Conservation (phyloP, 2,329 filamentous ascomycete genomes). For the Shiraia sp. region DNA sequence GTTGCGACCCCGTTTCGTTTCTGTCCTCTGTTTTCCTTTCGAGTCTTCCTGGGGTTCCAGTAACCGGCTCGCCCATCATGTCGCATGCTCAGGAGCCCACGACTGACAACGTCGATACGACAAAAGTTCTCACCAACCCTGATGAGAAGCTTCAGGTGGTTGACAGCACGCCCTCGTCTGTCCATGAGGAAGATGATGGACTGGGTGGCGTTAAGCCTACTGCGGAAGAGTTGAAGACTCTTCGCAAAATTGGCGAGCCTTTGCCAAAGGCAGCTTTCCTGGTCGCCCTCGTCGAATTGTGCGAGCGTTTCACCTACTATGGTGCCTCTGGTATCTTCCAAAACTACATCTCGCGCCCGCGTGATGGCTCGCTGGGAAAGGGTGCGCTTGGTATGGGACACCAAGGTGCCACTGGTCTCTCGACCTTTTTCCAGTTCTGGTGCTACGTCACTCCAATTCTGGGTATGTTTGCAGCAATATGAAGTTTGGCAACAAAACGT, state of each 20-base stretch:
- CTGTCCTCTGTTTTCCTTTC: constrained; percentile 6
- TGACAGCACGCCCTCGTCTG: constrained; percentile 20
- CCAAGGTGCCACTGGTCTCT: constrained; percentile 50
- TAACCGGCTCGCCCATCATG: constrained; percentile 11
- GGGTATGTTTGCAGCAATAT: background rate
- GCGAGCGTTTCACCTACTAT: constrained; percentile 56
- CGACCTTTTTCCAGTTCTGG: constrained; percentile 52
- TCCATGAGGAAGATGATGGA: constrained; percentile 30
- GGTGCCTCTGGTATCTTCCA: constrained; percentile 54
- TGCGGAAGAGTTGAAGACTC: constrained; percentile 47
- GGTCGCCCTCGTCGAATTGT: constrained; percentile 55
- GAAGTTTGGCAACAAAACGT: background rate
- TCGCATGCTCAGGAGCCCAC: background rate
- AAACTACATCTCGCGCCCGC: constrained; percentile 53
- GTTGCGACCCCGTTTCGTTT: constrained; percentile 9
- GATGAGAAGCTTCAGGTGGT: constrained; percentile 10
- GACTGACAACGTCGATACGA: too few species aligned
- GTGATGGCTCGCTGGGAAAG: constrained; percentile 42
- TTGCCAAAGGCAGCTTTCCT: constrained; percentile 53
- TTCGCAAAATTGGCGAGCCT: constrained; percentile 52
- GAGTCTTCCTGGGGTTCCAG: constrained; percentile 14
- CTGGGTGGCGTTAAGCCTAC: constrained; percentile 45
- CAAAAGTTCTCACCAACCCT: constrained; percentile 5
- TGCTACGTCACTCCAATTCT: constrained; percentile 34
- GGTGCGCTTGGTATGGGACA: constrained; percentile 51